Conservation (phyloP, 371 early-diverging fungal species). For the Nematocida ironsii region DNA sequence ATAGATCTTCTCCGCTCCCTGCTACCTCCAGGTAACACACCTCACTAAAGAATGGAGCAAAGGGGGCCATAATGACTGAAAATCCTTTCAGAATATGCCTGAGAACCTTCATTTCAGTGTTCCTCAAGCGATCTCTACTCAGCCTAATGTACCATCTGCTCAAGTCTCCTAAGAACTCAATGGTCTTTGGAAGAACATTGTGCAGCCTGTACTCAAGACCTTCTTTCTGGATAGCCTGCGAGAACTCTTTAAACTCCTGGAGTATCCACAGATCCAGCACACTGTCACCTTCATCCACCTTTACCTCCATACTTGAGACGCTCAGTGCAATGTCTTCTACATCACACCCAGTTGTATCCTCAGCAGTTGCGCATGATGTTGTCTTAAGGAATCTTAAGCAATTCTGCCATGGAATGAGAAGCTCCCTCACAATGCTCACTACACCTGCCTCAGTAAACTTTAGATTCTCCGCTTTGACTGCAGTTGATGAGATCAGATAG, state of each 20-base stretch:
- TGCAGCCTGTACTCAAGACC: slow-evolving; percentile 79
- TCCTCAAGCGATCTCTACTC: slow-evolving; percentile 93
- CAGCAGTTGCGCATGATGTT: slow-evolving; percentile 73
- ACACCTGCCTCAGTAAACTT: slow-evolving; percentile 96
- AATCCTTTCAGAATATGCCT: slow-evolving; percentile 86
- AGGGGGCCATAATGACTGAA: slow-evolving; percentile 89
- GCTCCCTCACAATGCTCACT: slow-evolving; percentile 84
- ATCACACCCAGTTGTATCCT: slow-evolving; percentile 16
- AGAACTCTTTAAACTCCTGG: slow-evolving; percentile 58
- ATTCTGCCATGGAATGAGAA: slow-evolving; percentile 98
- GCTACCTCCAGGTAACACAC: slow-evolving; percentile 89
- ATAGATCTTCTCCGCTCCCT: slow-evolving; percentile 64
- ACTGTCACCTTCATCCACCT: slow-evolving; percentile 23
- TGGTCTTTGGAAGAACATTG: slow-evolving; percentile 84
- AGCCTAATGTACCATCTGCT: slow-evolving; percentile 99
- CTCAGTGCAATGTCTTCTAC: slow-evolving; percentile 51
- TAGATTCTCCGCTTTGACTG: slow-evolving; percentile 92
- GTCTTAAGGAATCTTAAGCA: slow-evolving; percentile 87
- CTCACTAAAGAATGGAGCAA: slow-evolving; percentile 95
- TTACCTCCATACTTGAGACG: slow-evolving; percentile 3
- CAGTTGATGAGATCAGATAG: slow-evolving; percentile 96
- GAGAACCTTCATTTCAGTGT: slow-evolving; percentile 82
- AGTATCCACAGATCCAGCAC: slow-evolving; percentile 68
- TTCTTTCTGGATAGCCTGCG: slow-evolving; percentile 30
- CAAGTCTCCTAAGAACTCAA: slow-evolving; percentile 85